Conservation (phyloP, 2,329 filamentous ascomycete species). For the Neofusicoccum laricinum region DNA sequence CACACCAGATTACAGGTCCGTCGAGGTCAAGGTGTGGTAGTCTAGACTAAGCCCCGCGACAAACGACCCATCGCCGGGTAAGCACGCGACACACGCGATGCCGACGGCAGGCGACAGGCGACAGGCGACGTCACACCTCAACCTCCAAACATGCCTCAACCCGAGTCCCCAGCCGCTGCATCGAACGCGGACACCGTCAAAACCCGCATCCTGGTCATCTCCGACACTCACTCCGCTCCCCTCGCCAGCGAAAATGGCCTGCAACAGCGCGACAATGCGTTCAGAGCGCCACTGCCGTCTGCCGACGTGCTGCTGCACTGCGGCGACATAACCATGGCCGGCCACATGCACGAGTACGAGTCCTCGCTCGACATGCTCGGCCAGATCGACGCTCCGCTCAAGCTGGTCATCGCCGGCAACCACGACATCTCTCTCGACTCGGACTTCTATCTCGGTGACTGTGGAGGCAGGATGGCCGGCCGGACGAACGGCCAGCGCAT, state of each 20-base stretch:
- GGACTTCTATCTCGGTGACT: slow-evolving; percentile 40
- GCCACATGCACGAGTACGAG: slow-evolving; percentile 47
- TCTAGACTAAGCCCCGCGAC: no score
- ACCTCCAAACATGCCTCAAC: neutral
- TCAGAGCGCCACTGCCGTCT: slow-evolving; percentile 44
- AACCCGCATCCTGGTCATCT: slow-evolving; percentile 44
- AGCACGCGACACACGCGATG: no score
- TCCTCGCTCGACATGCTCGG: slow-evolving; percentile 47
- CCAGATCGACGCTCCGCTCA: slow-evolving; percentile 52
- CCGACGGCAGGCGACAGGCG: no score
- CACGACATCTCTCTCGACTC: slow-evolving; percentile 60
- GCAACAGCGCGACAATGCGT: slow-evolving; percentile 17
- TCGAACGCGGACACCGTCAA: slow-evolving; percentile 25
- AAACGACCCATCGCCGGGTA: no score
- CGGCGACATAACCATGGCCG: slow-evolving; percentile 57
- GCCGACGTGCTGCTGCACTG: slow-evolving; percentile 57
- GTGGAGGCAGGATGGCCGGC: neutral
- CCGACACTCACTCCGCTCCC: slow-evolving; percentile 40
- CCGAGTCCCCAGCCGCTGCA: no score
- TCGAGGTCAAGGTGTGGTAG: no score
- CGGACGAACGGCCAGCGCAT: slow-evolving; percentile 25
- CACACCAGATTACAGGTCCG: no score
- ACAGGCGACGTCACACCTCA: neutral
- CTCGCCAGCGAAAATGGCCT: neutral
- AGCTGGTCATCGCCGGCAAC: slow-evolving; percentile 62